Evolutionary conservation across 176 grass and related monocot genomes (phyloP).

Genomic region (Eragrostis nindensis): DNA sequence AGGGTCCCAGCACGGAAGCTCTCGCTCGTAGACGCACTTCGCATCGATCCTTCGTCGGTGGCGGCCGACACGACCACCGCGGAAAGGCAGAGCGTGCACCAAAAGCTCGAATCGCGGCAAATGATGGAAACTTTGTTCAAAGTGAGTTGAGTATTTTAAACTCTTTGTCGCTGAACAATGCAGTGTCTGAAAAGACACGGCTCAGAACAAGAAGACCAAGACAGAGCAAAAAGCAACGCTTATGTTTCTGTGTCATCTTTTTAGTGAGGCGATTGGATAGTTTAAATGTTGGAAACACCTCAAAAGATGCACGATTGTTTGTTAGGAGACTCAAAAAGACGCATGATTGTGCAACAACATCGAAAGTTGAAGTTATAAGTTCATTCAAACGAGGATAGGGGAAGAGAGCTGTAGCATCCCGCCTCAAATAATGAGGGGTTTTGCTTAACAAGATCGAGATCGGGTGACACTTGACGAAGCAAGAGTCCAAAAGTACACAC

Average conservation of each 20-base stretch:
- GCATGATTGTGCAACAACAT: not conserved
- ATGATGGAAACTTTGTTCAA: conserved; percentile 13
- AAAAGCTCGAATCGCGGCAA: conserved; percentile 32
- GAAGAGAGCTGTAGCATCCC: too few species aligned
- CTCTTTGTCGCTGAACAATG: not conserved
- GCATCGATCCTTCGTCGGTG: too few species aligned
- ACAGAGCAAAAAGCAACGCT: not conserved
- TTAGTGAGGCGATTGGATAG: not conserved
- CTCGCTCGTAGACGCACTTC: too few species aligned
- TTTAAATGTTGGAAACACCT: not conserved
- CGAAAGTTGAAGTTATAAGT: not conserved
- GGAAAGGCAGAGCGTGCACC: too few species aligned
- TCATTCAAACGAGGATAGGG: not conserved
- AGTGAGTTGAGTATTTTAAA: not conserved
- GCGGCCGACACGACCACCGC: too few species aligned
- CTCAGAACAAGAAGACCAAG: not conserved
- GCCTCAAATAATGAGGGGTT: too few species aligned
- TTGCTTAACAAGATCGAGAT: too few species aligned
- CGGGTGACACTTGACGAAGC: too few species aligned
- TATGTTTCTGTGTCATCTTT: not conserved
- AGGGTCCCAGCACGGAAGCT: too few species aligned
- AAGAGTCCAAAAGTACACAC: too few species aligned
- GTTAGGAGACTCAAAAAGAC: not conserved
- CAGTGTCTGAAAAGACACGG: not conserved
- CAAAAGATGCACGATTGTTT: conserved; percentile 21